Base-by-base conservation (phyloP, 495 filamentous ascomycete species). In the Tetracladium marchalianum region DNA sequence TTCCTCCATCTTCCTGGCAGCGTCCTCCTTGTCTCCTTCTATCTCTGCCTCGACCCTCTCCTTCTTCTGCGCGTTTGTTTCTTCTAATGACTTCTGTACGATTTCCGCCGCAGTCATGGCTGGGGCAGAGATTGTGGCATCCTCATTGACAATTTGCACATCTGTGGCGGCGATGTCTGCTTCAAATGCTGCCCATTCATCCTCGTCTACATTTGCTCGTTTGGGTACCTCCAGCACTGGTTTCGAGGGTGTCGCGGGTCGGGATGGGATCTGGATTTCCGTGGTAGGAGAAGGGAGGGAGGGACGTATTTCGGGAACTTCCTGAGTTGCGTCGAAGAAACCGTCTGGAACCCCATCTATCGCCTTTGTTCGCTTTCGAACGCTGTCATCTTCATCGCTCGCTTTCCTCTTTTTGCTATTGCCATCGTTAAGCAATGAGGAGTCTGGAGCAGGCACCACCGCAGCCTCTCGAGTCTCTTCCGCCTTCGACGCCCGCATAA, bases 101-200 rank as follows among this genome's bases (percentile, higher is more conserved):
- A 93, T 46, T 49, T 94, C 83, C 11, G 80, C 83, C 5, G 80
- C 77, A 10, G 82, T 76, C 52, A 95, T 66, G 0, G 76, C 77
- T 2, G 75, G 74, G 10, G 85, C 85, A 1, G 78, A 81, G 46
- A 94, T 92, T 0, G 79, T 82, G 6, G 78, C 76, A 46, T 69
- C 64, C 3, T 65, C 56, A 0, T 54, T 35, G 8, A 37, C 43
- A 4, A 52, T 46, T 6, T 55, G 47, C 41, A 45, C 41, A 13
- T 58, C 47, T 35, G 74, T 74, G 16, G 73, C 75, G 5, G 77
- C 77, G 11, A 95, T 77, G 18, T 95, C 90, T 12, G 87, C 84
- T 63, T 95, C 85, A 58, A 95, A 95, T 36, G 86, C 85, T 0
- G 85, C 87, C 86, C 89, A 93, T 62, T 90, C 85, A 42, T 83